Percentiles rank a stretch among this genome's conserved stretches.
Evolutionary conservation across 768 basidiomycete genomes (phyloP).

Genomic region (Paxillus rubicundulus): DNA sequence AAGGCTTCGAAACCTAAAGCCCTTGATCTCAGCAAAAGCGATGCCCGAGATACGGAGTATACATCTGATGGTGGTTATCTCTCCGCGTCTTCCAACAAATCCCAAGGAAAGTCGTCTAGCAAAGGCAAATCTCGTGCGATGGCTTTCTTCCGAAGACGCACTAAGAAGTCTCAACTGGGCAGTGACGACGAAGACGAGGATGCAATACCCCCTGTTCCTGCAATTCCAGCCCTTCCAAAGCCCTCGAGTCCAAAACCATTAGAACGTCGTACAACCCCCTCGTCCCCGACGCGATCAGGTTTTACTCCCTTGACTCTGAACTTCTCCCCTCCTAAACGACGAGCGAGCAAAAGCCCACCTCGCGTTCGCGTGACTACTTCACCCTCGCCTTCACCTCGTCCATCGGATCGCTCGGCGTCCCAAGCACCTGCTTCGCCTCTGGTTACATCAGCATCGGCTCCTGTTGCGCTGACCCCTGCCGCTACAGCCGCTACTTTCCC

Average conservation of each 20-base stretch:
- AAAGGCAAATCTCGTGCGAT: slow-evolving; percentile 32
- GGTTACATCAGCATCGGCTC: slow-evolving; percentile 6
- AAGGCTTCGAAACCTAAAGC: slow-evolving; percentile 18
- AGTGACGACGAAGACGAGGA: slow-evolving; percentile 34
- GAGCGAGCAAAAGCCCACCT: slow-evolving; percentile 29
- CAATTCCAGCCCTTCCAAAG: slow-evolving; percentile 23
- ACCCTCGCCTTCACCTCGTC: slow-evolving; percentile 5
- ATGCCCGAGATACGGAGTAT: slow-evolving; percentile 23
- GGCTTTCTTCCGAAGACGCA: slow-evolving; percentile 33
- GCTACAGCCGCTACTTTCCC: slow-evolving; percentile 6
- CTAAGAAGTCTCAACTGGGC: slow-evolving; percentile 21
- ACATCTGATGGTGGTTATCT: slow-evolving; percentile 32
- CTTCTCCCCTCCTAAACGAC: slow-evolving; percentile 14
- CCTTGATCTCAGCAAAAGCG: slow-evolving; percentile 13
- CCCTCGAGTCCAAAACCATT: slow-evolving; percentile 31
- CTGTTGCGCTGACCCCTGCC: slow-evolving; percentile 2
- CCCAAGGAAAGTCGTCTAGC: slow-evolving; percentile 26
- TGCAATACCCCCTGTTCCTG: slow-evolving; percentile 31
- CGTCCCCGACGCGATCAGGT: slow-evolving; percentile 29
- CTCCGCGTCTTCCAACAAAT: slow-evolving; percentile 34
- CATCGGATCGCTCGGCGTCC: slow-evolving; percentile 5
- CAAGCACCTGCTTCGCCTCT: slow-evolving; percentile 12
- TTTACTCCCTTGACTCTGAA: slow-evolving; percentile 28
- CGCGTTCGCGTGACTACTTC: slow-evolving; percentile 11
- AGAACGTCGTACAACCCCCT: slow-evolving; percentile 21